Conservation (phyloP, 2,329 filamentous ascomycete genomes). For the Xylaria sp. region DNA sequence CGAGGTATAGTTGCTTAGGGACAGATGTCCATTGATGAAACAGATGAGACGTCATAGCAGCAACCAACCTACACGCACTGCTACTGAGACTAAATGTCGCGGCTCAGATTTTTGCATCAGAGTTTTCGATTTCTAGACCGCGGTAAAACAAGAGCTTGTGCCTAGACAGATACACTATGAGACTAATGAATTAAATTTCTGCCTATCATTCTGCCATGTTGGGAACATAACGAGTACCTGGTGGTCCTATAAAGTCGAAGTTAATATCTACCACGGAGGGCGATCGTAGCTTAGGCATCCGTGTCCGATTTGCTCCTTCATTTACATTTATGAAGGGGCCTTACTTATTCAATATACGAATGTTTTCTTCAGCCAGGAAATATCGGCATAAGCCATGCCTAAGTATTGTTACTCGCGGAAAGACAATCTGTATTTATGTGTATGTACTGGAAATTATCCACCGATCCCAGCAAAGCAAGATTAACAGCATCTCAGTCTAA, state of each 20-base stretch:
- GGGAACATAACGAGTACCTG: neutral
- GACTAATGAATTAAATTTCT: slow-evolving; percentile 20
- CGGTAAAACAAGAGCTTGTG: slow-evolving; percentile 1
- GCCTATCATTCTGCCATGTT: neutral
- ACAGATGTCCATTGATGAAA: neutral
- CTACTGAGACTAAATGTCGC: neutral
- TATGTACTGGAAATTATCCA: slow-evolving; percentile 21
- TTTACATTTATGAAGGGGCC: neutral
- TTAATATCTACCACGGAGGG: neutral
- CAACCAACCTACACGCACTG: neutral
- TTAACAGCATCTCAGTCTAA: neutral
- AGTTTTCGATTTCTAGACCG: neutral
- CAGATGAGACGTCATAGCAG: slow-evolving; percentile 1
- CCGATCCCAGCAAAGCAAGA: slow-evolving; percentile 15
- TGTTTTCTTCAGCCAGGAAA: neutral
- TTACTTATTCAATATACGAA: neutral
- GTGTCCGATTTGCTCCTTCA: neutral
- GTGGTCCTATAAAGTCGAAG: neutral
- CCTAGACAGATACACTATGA: slow-evolving; percentile 16
- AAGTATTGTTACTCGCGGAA: slow-evolving; percentile 20
- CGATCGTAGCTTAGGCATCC: neutral
- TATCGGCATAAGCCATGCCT: neutral
- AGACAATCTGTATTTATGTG: slow-evolving; percentile 37
- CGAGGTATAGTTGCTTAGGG: neutral
- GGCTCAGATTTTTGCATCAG: neutral